Percentiles rank a stretch among this genome's conserved stretches.
phyloP scores from a whole-genome alignment of 495 filamentous ascomycete species.

The Penicillium atrosanguineum region DNA sequence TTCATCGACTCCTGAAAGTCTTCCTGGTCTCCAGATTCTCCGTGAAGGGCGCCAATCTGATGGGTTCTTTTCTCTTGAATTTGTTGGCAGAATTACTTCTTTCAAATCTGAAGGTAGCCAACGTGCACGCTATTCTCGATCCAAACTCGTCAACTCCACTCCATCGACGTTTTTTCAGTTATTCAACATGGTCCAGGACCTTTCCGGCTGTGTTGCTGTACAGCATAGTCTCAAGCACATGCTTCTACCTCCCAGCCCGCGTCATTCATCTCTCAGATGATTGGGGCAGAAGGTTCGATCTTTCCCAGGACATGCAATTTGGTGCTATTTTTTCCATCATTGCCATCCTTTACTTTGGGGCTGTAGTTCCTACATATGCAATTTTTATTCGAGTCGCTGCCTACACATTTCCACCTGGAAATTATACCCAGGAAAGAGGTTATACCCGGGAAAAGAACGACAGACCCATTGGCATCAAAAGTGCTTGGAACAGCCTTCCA shows the following conservation, averaged over 20 bases:
- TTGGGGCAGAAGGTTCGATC: not conserved
- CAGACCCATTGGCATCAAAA: not conserved
- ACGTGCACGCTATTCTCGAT: slow-evolving; percentile 5
- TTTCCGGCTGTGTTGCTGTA: slow-evolving; percentile 7
- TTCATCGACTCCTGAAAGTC: slow-evolving; percentile 6
- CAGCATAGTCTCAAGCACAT: not conserved
- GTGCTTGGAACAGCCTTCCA: slow-evolving; percentile 1
- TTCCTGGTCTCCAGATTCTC: not conserved
- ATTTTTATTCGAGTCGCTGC: slow-evolving; percentile 8
- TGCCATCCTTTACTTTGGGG: slow-evolving; percentile 1
- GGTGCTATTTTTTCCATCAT: not conserved
- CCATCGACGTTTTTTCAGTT: not conserved
- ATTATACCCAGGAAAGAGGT: too few relatives aligned
- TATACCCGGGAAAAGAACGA: slow-evolving; percentile 2
- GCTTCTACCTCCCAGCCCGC: slow-evolving; percentile 5
- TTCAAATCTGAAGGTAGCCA: slow-evolving; percentile 7
- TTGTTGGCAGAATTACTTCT: slow-evolving; percentile 3
- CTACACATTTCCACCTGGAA: too few relatives aligned
- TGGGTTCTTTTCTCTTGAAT: not conserved
- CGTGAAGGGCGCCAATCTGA: not conserved
- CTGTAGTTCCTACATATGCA: slow-evolving; percentile 1
- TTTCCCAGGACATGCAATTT: not conserved
- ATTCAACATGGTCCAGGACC: slow-evolving; percentile 1
- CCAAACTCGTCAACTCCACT: not conserved
- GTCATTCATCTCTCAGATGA: not conserved